Evolutionary conservation across 2,329 filamentous ascomycete genomes (phyloP), one percentile per base, ranked within the genome.

Genomic region (Eutypella sp.): DNA sequence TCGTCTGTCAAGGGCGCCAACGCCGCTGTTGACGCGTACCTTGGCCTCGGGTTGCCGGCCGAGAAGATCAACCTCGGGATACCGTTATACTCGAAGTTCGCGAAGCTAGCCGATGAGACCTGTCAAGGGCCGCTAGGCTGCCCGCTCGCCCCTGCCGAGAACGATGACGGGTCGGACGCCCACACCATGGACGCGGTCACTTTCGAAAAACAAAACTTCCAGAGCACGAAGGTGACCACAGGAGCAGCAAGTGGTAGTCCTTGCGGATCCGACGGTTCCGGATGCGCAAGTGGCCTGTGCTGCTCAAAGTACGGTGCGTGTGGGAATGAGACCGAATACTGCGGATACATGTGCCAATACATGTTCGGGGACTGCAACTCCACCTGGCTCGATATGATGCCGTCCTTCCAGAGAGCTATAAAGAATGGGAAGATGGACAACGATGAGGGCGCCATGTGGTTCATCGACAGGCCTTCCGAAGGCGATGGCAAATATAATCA

Each of bases 1-100:
- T 76, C 73, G 10, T 78, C 79, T 4, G 66, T 85, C 16, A 52
- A 66, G 34, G 71, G 69, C 15, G 79, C 81, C 4, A 57, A 75
- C 3, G 65, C 72, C 5, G 66, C 74, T 2, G 62, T 87, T 62
- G 11, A 9, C 19, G 5, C 22, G 5, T 39, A 39, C 19, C 15
- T n/a, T 23, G 67, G 64, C 29, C 71, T 74, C 5, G 79, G 79
- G 18, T 67, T 75, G 0, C 61, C 70, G 0, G 49, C 73, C 0
- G 49, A 60, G 15, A 79, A 78, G 60, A 64, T 81, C 33, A 82
- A 84, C 53, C 67, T 85, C 15, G 81, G 82, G 1, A 71, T 85
- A 42, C 79, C 79, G 5, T 84, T 80, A 58, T 85, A 84, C 60
- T 73, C 78, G 38, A 85, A 84, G 62, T 84, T 73, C 73, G 82